Conservation (phyloP, 805 yeast species). For the Jamesozyma jinghongensis region DNA sequence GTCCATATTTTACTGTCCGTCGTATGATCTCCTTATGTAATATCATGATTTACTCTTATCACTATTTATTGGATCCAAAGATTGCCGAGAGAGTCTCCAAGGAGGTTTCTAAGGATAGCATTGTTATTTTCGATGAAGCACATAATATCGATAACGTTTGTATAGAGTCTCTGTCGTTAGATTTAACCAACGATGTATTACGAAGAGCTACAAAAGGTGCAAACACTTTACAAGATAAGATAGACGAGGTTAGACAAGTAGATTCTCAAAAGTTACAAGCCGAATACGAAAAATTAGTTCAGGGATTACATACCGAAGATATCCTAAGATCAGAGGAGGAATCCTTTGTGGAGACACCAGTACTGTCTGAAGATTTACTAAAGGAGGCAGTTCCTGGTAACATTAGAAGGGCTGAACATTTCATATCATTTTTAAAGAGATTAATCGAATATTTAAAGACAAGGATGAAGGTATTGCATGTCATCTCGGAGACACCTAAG, state of each 20-base stretch:
- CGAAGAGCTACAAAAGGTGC: slow-evolving; percentile 87
- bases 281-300: slow-evolving; percentile 86
- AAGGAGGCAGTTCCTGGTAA: slow-evolving; percentile 97
- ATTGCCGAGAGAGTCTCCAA: slow-evolving; percentile 91
- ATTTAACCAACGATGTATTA: slow-evolving; percentile 81
- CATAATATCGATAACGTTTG: slow-evolving; percentile 98
- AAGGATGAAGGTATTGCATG: slow-evolving; percentile 95
- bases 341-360: slow-evolving; percentile 75
- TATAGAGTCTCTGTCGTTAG: slow-evolving; percentile 87
- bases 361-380: slow-evolving; percentile 71
- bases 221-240: slow-evolving; percentile 60
- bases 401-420: slow-evolving; percentile 94
- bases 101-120: slow-evolving; percentile 85
- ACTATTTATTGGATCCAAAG: slow-evolving; percentile 91
- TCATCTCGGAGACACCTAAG: slow-evolving; percentile 93
- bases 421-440: slow-evolving; percentile 83
- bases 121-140: slow-evolving; percentile 95
- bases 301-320: slow-evolving; percentile 80
- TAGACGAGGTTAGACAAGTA: slow-evolving; percentile 73
- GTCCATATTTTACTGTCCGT: slow-evolving; percentile 96
- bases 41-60: slow-evolving; percentile 91
- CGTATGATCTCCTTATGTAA: slow-evolving; percentile 95
- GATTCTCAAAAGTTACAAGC: slow-evolving; percentile 79
- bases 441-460: slow-evolving; percentile 92
- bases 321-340: slow-evolving; percentile 44